Conservation (phyloP, 306 rosid species). For the Cucurbita moschata region DNA sequence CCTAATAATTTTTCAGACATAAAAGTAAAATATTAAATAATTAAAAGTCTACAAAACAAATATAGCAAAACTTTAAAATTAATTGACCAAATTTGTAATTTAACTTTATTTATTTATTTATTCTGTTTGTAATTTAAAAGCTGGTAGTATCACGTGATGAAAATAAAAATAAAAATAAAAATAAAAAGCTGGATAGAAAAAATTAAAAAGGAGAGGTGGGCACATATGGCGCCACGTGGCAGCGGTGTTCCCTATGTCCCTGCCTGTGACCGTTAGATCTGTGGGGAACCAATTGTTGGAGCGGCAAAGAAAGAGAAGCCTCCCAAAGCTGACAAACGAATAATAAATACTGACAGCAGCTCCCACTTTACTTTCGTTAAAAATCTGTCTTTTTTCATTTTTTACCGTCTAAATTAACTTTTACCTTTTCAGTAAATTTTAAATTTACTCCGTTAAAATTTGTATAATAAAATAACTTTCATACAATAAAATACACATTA, state of each 20-base stretch:
- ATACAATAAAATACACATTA: too few relatives aligned
- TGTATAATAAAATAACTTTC: too few relatives aligned
- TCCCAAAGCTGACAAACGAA: not conserved
- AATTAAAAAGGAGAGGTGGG: not conserved
- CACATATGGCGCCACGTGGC: not conserved
- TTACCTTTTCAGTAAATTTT: too few relatives aligned
- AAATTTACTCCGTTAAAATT: too few relatives aligned
- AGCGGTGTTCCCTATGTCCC: not conserved
- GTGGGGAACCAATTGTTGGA: not conserved
- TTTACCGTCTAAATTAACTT: too few relatives aligned
- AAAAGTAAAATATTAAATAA: too few relatives aligned
- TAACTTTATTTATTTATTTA: too few relatives aligned
- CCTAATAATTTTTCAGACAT: too few relatives aligned
- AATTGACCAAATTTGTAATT: not conserved
- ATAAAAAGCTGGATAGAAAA: not conserved
- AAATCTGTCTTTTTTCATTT: not conserved
- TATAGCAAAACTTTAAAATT: too few relatives aligned
- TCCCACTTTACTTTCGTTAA: not conserved
- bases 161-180: not conserved
- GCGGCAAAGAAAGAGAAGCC: not conserved
- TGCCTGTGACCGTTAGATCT: slow-evolving; percentile 5
- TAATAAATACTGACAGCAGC: not conserved
- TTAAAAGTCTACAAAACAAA: too few relatives aligned
- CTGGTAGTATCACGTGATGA: slow-evolving; percentile 15
- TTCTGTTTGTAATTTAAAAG: not conserved